Percentiles rank a stretch among this genome's conserved stretches.
Conservation (phyloP, 306 rosid genomes). For the Ormosia semicastrata region DNA sequence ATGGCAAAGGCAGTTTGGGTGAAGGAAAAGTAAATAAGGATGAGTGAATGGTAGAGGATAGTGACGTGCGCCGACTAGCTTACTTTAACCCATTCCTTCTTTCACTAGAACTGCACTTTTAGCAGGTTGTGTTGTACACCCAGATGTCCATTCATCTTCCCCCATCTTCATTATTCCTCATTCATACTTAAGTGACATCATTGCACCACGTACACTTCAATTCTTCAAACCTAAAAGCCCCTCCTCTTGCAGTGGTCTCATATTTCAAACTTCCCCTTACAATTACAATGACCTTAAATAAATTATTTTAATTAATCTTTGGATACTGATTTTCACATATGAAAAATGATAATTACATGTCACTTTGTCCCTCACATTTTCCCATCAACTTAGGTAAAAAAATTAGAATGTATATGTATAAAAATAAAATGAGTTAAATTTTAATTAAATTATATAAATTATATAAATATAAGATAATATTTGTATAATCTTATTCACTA, state of each 20-base stretch:
- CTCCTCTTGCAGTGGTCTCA: not conserved
- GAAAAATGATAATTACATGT: too few relatives aligned
- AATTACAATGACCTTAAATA: not conserved
- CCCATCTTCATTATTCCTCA: not conserved
- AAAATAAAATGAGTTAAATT: too few relatives aligned
- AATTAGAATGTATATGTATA: too few relatives aligned
- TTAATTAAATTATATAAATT: too few relatives aligned
- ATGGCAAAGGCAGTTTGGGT: conserved; percentile 18
- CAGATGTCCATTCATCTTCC: conserved; percentile 30
- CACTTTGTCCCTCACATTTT: too few relatives aligned
- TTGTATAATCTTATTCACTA: too few relatives aligned
- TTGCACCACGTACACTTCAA: not conserved
- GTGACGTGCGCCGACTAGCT: conserved; percentile 51
- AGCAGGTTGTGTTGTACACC: conserved; percentile 27
- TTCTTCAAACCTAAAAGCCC: not conserved
- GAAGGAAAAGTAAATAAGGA: conserved; percentile 10
- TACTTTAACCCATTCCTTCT: conserved; percentile 61
- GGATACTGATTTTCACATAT: not conserved
- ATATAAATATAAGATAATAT: too few relatives aligned
- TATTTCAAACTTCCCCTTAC: not conserved
- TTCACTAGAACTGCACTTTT: conserved; percentile 46
- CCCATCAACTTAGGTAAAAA: too few relatives aligned
- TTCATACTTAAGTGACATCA: not conserved
- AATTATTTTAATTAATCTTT: not conserved
- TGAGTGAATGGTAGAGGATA: conserved; percentile 28